Percentiles rank a stretch among this genome's conserved stretches.
phyloP scores from a whole-genome alignment of 1,139 yeast species.

The Wickerhamiella pararugosa region DNA sequence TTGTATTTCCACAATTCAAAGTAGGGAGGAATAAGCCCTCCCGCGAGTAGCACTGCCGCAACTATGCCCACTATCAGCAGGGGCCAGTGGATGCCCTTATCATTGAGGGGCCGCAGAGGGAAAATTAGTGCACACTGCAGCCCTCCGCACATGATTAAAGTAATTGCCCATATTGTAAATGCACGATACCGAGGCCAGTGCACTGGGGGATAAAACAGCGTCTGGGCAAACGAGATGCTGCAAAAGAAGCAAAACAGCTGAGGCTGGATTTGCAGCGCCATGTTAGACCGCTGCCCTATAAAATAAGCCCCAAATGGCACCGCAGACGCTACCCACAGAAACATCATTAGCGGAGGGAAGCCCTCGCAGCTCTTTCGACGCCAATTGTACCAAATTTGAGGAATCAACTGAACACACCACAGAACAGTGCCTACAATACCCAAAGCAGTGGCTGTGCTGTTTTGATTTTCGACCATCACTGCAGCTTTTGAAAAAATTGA shows the following conservation, averaged over 20 bases:
- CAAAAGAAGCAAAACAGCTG: slow-evolving; percentile 68
- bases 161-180: slow-evolving; percentile 24
- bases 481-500: neutral
- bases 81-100: slow-evolving; percentile 52
- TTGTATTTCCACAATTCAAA: slow-evolving; percentile 63
- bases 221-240: slow-evolving; percentile 51
- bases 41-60: slow-evolving; percentile 60
- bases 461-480: neutral
- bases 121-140: slow-evolving; percentile 56
- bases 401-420: slow-evolving; percentile 83
- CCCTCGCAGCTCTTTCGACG: slow-evolving; percentile 71
- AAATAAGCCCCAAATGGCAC: slow-evolving; percentile 76
- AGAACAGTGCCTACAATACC: slow-evolving; percentile 83
- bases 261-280: slow-evolving; percentile 76
- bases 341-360: slow-evolving; percentile 68
- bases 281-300: slow-evolving; percentile 51
- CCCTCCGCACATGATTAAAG: slow-evolving; percentile 38
- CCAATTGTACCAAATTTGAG: slow-evolving; percentile 67
- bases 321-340: slow-evolving; percentile 72
- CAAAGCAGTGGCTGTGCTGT: slow-evolving; percentile 50
- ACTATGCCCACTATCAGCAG: slow-evolving; percentile 59
- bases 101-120: slow-evolving; percentile 52
- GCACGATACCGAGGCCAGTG: slow-evolving; percentile 29
- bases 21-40: slow-evolving; percentile 80
- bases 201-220: slow-evolving; percentile 66